Evolutionary conservation across 2,329 filamentous ascomycete species (phyloP).

Genomic region (Pseudogymnoascus sp.): DNA sequence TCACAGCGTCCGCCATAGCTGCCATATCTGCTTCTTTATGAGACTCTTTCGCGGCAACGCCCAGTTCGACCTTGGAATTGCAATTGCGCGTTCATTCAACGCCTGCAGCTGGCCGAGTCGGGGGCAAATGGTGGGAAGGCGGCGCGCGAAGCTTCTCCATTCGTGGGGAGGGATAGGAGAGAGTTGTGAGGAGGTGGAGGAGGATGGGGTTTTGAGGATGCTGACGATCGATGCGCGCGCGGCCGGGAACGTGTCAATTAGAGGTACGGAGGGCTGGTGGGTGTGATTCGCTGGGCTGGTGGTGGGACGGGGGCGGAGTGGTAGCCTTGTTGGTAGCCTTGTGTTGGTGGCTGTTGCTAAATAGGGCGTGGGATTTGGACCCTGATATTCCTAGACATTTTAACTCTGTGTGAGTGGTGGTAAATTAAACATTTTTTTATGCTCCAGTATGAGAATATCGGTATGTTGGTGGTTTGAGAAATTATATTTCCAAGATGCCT

Average conservation of each 20-base stretch:
- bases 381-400: background rate
- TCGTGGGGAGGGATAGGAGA: background rate
- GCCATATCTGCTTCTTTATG: background rate
- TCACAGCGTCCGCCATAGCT: background rate
- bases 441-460: background rate
- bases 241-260: background rate
- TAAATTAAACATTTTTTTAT: background rate
- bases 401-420: background rate
- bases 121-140: background rate
- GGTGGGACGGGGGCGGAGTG: background rate
- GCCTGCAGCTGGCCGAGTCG: background rate
- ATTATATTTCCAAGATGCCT: background rate
- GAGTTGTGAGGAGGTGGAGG: background rate
- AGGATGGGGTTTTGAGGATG: background rate
- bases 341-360: background rate
- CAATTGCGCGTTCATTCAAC: background rate
- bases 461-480: background rate
- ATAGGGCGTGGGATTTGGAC: background rate
- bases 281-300: background rate
- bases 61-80: background rate
- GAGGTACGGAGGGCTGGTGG: background rate
- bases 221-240: background rate
- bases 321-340: slow-evolving; percentile 1
- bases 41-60: background rate
- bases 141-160: background rate